Percentiles rank a stretch among this genome's conserved stretches.
phyloP scores from a whole-genome alignment of 805 yeast genomes.

The Cyberlindnera saturnus region DNA sequence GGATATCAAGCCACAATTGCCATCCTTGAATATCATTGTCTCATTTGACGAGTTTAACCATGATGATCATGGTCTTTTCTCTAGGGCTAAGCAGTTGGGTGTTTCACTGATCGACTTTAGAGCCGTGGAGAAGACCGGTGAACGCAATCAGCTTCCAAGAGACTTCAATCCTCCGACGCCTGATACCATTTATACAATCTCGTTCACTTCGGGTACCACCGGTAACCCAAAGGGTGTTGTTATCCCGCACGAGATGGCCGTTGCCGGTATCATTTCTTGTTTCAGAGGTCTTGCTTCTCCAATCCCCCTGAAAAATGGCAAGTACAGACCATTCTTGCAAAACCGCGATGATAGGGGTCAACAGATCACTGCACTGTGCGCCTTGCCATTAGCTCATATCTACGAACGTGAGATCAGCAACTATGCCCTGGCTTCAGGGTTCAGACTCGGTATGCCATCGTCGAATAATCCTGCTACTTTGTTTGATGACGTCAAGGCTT shows the following conservation, averaged over 20 bases:
- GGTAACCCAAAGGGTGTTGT: constrained; percentile 71
- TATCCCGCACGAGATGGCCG: constrained; percentile 43
- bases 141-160: constrained; percentile 34
- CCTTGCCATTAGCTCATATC: constrained; percentile 54
- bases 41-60: constrained; percentile 44
- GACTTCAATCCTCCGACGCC: constrained; percentile 41
- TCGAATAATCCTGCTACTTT: constrained; percentile 47
- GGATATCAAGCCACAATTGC: constrained; percentile 33
- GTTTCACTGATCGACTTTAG: constrained; percentile 36
- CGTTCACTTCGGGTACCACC: constrained; percentile 73
- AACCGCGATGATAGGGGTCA: constrained; percentile 19
- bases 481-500: constrained; percentile 47
- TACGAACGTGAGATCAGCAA: constrained; percentile 40
- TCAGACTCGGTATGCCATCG: constrained; percentile 23
- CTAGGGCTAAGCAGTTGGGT: constrained; percentile 24
- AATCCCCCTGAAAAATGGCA: constrained; percentile 10
- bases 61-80: constrained; percentile 27
- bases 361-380: constrained; percentile 31
- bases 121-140: constrained; percentile 38
- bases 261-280: constrained; percentile 40
- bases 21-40: constrained; percentile 41
- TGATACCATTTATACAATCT: constrained; percentile 50
- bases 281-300: constrained; percentile 24
- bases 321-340: constrained; percentile 4
- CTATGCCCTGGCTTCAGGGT: constrained; percentile 39